Evolutionary conservation across 148 eudicot species (phyloP), one percentile per base, ranked within the genome.

Genomic region (Camellia lanceoleosa): DNA sequence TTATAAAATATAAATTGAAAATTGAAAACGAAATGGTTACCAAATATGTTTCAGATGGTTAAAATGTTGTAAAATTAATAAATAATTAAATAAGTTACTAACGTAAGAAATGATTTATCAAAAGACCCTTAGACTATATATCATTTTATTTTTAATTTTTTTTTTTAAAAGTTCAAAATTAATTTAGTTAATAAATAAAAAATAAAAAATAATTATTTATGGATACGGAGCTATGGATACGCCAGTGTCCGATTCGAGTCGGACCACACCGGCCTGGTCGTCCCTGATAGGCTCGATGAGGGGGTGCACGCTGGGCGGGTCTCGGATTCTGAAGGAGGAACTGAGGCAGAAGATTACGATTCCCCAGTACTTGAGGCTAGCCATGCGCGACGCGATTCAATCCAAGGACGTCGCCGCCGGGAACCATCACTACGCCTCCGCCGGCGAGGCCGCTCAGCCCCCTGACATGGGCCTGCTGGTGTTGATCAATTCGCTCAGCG

Each of bases 401-500:
- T 76, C 86, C 0, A 89, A 86, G 76, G 87, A 88, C 64, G 84
- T 75, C 43, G 72, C 12, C 49, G 82, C 85, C 30, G 92, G 78
- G 1, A 61, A 51, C 7, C 66, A 73, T 56, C 80, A 58, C 20
- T 75, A 43, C 69, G 87, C 71, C n/a, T 65, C 78, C n/a, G 82
- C 61, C 47, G 88, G 78, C 0, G 87, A 81, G 5, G 85, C 71
- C 5, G 82, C 43, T 1, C 78, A 86, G 16, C 49, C 91, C 9
- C 77, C 89, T 0, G 89, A 88, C 56, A 44, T 79, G 15, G 95
- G 97, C 3, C 2, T 91, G 60, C 88, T 94, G 4, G 98, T 94
- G 3, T 94, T 94, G 76, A 84, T 94, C 44, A 94, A 94, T 82
- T 87, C 97, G 0, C 83, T 82, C 19, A 94, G 98, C 70, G 98